Evolutionary conservation across 2,329 filamentous ascomycete species (phyloP).

Genomic region (Sarocladiaceae sp.): DNA sequence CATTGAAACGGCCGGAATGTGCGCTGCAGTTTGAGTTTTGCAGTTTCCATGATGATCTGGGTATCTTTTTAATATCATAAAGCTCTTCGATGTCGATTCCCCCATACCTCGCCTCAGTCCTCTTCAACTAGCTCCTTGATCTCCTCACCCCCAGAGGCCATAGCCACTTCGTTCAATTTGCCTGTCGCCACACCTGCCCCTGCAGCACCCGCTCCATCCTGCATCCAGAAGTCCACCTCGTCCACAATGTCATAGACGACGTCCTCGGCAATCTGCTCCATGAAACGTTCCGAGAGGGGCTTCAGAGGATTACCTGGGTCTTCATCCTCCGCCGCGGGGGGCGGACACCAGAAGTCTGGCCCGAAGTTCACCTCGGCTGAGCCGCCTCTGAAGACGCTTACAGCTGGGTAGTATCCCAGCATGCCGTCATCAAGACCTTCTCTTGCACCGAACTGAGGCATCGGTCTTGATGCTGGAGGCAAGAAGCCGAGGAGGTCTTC

Average conservation of each 20-base stretch:
- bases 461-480: conserved; percentile 76
- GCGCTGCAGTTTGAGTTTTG: not conserved
- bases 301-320: conserved; percentile 32
- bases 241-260: conserved; percentile 89
- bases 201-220: conserved; percentile 52
- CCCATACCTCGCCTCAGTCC: conserved; percentile 31
- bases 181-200: conserved; percentile 38
- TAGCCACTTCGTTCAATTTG: conserved; percentile 36
- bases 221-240: conserved; percentile 84
- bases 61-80: not conserved
- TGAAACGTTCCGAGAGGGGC: conserved; percentile 73
- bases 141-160: conserved; percentile 44
- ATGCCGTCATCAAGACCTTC: conserved; percentile 90
- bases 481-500: conserved; percentile 84
- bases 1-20: not conserved
- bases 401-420: conserved; percentile 89
- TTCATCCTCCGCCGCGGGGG: conserved; percentile 51
- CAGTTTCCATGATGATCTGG: not conserved
- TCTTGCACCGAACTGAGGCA: conserved; percentile 65
- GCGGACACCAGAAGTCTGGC: conserved; percentile 85
- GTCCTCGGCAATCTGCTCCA: conserved; percentile 92
- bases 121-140: conserved; percentile 63
- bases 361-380: conserved; percentile 93
- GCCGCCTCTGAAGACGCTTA: conserved; percentile 87
- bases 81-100: not conserved